These are phyloP conservation scores for Kalanchoe fedtschenkoi DNA, from an alignment of 164 flowering plant genomes.

Conservation along the genomic window DNA sequence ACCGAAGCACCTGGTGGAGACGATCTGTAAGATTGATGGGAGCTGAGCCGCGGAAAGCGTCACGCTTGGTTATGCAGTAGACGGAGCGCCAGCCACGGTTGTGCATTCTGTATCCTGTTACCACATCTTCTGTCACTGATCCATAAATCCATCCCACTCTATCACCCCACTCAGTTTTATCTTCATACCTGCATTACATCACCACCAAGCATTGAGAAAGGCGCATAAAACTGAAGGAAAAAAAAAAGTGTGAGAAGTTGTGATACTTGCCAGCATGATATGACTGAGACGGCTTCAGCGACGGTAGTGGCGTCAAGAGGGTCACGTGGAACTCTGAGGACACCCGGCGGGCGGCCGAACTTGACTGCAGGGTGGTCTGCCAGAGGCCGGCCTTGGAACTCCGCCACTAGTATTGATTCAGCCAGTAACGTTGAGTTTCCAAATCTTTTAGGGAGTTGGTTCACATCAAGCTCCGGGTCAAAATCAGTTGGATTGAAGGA, in stretches of 20 bases:
- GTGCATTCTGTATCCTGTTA: conserved; percentile 84
- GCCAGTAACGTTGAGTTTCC: conserved; percentile 64
- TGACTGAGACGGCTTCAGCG: conserved; percentile 69
- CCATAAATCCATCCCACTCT: conserved; percentile 88
- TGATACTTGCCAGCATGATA: conserved; percentile 57
- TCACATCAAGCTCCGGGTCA: conserved; percentile 44
- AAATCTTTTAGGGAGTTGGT: conserved; percentile 55
- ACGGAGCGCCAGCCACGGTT: conserved; percentile 79
- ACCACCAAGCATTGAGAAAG: too few relatives aligned
- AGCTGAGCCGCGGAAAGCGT: conserved; percentile 73
- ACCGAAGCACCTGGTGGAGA: conserved; percentile 69
- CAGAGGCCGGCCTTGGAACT: conserved; percentile 70
- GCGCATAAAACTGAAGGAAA: not conserved
- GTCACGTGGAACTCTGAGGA: conserved; percentile 47
- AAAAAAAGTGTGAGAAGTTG: too few relatives aligned
- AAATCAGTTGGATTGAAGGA: conserved; percentile 34
- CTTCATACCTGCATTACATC: conserved; percentile 41
- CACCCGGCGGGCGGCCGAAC: conserved; percentile 67
- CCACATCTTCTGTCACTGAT: conserved; percentile 80
- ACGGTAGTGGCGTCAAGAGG: conserved; percentile 71
- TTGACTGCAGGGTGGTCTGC: conserved; percentile 69
- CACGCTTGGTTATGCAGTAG: conserved; percentile 69
- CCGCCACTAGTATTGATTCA: conserved; percentile 58
- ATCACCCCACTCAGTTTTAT: conserved; percentile 85
- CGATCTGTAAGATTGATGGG: conserved; percentile 75